Evolutionary conservation across 345 rosid species (phyloP), one percentile per base, ranked within the genome.

Genomic region (Brassica juncea): DNA sequence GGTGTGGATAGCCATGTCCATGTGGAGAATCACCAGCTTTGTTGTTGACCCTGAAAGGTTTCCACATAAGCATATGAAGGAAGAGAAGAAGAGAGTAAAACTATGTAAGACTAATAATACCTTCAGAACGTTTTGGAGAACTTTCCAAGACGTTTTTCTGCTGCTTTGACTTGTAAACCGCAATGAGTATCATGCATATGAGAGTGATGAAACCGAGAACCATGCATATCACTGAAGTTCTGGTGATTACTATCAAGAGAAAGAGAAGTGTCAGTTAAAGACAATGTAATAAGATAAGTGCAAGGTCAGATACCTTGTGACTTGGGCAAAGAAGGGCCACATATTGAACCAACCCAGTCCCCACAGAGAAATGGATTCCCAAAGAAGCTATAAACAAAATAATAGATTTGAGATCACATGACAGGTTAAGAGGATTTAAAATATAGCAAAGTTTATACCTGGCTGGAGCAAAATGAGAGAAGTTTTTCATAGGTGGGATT

Each of bases 1-100:
- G 3, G 92, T 87, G 80, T 92, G 98, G 68, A 93, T 83, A 8
- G 99, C 99, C 97, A 96, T 87, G 82, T 88, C 98, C 99, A 96
- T 92, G 77, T 90, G 99, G 71, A 96, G 97, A 82, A 96, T 85
- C 16, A 96, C 99, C 23, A 96, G 87, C 79, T 93, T 96, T 0
- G 98, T 96, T 0, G 98, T 92, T 4, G 97, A 89, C 39, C 88
- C 97, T 91, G 54, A 81, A n/a, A 63, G 8, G 54, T 42, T 31
- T 12, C 31, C 32, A 9, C 11, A 59, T 25, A 72, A 72, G 39
- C 23, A 39, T 66, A 34, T n/a, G n/a, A n/a, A n/a, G n/a, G n/a
- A n/a, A n/a, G n/a, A n/a, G n/a, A n/a, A n/a, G 11, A 72, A 35
- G 19, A 10, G 11, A 65, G n/a, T 14, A 31, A 60, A n/a, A n/a